Conservation (phyloP, 179 eudicot genomes). For the Heliamphora pulchella region DNA sequence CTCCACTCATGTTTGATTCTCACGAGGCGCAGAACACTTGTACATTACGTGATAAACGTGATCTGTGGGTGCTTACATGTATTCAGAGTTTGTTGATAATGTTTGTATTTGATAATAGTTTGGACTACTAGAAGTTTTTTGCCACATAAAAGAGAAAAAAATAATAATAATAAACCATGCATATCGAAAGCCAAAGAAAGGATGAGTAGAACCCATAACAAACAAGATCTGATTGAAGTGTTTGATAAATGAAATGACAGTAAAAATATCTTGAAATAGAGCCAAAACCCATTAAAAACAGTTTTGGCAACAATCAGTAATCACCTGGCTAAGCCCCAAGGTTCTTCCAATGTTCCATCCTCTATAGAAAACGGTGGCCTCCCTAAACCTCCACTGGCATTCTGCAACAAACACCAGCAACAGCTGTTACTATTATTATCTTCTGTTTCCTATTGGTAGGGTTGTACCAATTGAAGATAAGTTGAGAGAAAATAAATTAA, state of each 20-base stretch:
- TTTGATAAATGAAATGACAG: neutral
- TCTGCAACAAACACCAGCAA: slow-evolving; percentile 16
- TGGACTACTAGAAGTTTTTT: too few relatives aligned
- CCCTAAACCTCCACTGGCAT: slow-evolving; percentile 10
- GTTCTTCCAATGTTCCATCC: slow-evolving; percentile 16
- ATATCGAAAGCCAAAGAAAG: neutral
- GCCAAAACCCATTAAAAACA: neutral
- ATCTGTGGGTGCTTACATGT: too few relatives aligned
- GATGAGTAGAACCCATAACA: neutral
- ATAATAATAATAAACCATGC: neutral
- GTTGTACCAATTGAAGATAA: too few relatives aligned
- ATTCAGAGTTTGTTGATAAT: too few relatives aligned
- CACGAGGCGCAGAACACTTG: too few relatives aligned
- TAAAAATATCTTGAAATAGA: neutral
- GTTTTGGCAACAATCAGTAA: neutral
- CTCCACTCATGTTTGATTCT: too few relatives aligned
- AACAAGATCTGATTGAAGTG: neutral
- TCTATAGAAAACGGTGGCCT: slow-evolving; percentile 13
- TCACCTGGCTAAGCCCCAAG: slow-evolving; percentile 27
- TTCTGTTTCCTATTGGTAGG: too few relatives aligned
- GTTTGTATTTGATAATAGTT: too few relatives aligned
- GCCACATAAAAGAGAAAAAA: too few relatives aligned
- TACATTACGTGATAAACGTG: too few relatives aligned
- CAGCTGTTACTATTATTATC: neutral
- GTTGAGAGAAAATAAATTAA: too few relatives aligned